Evolutionary conservation across 2,329 filamentous ascomycete genomes (phyloP), one percentile per base, ranked within the genome.

Genomic region (Blumeria graminis): DNA sequence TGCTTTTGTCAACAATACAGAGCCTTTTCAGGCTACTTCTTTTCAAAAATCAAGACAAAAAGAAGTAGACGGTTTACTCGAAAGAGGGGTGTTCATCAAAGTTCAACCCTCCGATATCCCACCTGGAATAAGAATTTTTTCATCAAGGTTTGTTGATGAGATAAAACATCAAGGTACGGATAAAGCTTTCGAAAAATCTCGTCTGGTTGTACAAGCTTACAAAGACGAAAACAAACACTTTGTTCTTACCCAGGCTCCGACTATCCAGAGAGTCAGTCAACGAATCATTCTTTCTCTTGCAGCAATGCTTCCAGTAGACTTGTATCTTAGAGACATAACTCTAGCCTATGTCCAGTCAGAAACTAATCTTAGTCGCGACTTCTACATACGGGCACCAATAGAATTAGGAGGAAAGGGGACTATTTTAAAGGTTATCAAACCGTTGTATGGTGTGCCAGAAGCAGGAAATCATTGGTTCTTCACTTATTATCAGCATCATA

Each of bases 141-240:
- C 56, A 9, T 55, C 11, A 3, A 10, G 57, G 11, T 60, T 60
- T 45, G 48, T 61, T 5, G 57, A 61, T 38, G 39, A 60, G 22
- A 53, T 61, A 1, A 61, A 60, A 32, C 52, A 59, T 18, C 13
- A 45, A n/a, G 36, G 56, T 1, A 60, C 51, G 5, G 14, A 16
- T 2, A 57, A 57, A 34, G 45, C 36, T 3, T 59, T 55, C 32
- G 33, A 57, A 16, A 61, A 61, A 18, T 61, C 41, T 34, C 50
- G 56, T 16, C 55, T 61, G 10, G 55, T 59, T n/a, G 52, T 60
- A 14, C 34, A 60, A 55, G 58, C 36, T 32, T 60, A 58, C 36
- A 59, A 60, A 4, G 39, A 61, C 39, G 0, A 22, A 1, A 39
- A 1, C n/a, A 61, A 60, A 35, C 18, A 13, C 1, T 11, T 45